Evolutionary conservation across 2,329 filamentous ascomycete genomes (phyloP), one percentile per base, ranked within the genome.

Genomic region (Chaetomiaceae sp.): DNA sequence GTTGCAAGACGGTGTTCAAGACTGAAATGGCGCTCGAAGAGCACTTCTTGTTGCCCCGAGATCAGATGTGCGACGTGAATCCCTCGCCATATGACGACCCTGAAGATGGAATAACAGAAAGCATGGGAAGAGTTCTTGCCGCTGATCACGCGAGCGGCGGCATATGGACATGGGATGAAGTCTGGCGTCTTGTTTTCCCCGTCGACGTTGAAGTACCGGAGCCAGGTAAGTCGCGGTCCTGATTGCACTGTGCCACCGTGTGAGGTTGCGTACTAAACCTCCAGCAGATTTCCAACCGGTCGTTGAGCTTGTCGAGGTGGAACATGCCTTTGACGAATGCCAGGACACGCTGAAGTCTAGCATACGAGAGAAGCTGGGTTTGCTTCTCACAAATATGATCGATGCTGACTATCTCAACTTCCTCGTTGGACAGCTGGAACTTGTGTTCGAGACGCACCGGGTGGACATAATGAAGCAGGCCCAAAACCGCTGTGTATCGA

Each of bases 391-490:
- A 6, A n/a, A n/a, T 4, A 34, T 19, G 12, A 39, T 54, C 14
- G 52, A 56, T 5, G 42, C 50, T 18, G 35, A 50, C 26, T 58
- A 55, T 32, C 53, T 55, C 35, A 38, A 36, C 14, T 58, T 58
- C 24, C 43, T 58, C 6, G 38, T 54, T 1, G 52, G 54, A 1
- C 56, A 58, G 22, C 43, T 58, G 7, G 55, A 54, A 5, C 46
- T 58, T 0, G 52, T 57, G 3, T 55, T 56, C 12, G 54, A 58
- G 15, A 56, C 49, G 1, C 55, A 58, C 30, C 47, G 49, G 5
- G 54, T 53, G 7, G 52, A 57, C 22, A 41, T 54, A 15, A 50
- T 55, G 36, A 49, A 52, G 22, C 42, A 53, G 18, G 53, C 51
- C 12, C 15, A 50, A 1, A 38, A 14, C 7, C 42, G 40, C 17